Evolutionary conservation across 2,329 filamentous ascomycete genomes (phyloP).

Genomic region (Aspergillus ustus): DNA sequence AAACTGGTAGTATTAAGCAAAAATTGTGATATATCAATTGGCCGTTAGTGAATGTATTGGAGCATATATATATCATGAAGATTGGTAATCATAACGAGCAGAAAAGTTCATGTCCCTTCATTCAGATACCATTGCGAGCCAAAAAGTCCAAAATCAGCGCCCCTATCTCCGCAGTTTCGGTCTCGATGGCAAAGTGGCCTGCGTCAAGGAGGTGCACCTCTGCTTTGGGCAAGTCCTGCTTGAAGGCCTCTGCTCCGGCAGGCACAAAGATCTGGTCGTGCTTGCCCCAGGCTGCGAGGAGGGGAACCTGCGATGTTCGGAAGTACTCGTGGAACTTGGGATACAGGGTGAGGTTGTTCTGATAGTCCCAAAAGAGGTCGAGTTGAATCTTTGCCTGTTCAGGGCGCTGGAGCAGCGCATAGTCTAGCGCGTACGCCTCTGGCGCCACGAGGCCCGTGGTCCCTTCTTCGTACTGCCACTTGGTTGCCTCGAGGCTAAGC

Average conservation of each 20-base stretch:
- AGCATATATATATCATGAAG: neutral
- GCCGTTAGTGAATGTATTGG: too few relatives aligned
- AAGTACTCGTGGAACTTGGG: slow-evolving; percentile 62
- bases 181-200: slow-evolving; percentile 61
- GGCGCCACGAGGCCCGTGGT: slow-evolving; percentile 46
- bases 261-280: slow-evolving; percentile 54
- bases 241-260: slow-evolving; percentile 59
- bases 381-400: slow-evolving; percentile 60
- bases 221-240: slow-evolving; percentile 53
- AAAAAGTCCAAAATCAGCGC: slow-evolving; percentile 44
- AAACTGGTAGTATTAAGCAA: too few relatives aligned
- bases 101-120: too few relatives aligned
- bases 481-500: slow-evolving; percentile 47
- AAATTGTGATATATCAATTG: too few relatives aligned
- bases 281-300: slow-evolving; percentile 64
- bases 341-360: slow-evolving; percentile 59
- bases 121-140: slow-evolving; percentile 7
- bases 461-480: slow-evolving; percentile 53
- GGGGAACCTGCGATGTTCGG: slow-evolving; percentile 54
- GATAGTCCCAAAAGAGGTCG: slow-evolving; percentile 62
- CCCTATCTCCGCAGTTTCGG: slow-evolving; percentile 43
- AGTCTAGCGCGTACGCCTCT: slow-evolving; percentile 56
- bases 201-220: slow-evolving; percentile 59
- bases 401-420: slow-evolving; percentile 54
- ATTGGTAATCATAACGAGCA: neutral